Evolutionary conservation across 352 stramenopile genomes (phyloP), one percentile per base, ranked within the genome.

Genomic region (Albugo candida): DNA sequence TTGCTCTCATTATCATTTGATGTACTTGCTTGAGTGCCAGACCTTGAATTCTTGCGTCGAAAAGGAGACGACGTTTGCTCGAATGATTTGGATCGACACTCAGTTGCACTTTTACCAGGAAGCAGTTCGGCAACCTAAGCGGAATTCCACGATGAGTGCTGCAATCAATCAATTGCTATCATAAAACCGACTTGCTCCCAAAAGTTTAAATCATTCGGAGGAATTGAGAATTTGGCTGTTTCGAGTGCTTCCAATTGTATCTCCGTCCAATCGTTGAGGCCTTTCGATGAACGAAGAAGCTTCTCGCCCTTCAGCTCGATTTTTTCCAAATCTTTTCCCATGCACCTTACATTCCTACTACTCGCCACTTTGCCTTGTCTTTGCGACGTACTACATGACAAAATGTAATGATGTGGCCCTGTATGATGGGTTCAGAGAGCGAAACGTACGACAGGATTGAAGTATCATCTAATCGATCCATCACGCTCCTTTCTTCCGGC

Each of bases 31-130:
- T 39, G 38, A 35, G 36, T 37, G 48, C 37, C 13, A 54, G 53
- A 54, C 34, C 62, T 70, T 14, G 55, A 53, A 5, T 21, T 3
- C 10, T 63, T 73, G 10, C 61, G 68, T 1, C 43, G 45, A 13
- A 64, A 65, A 14, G 65, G 64, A 5, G 64, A 77, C 21, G 58
- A 51, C 48, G 81, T 70, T 35, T 64, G 55, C 16, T 73, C 69
- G 17, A 81, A 86, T 5, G 67, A 70, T 48, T 76, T 69, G 0
- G 56, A 49, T 18, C 77, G 69, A 43, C 74, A 86, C 13, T 83
- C 65, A 41, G 60, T 61, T 18, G 69, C 62, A 5, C 54, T 68
- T 51, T 86, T 86, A 2, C 70, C 69, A 0, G 60, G 54, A 17
- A 86, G 67, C 52, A 62, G 65, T 13, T 58, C 53, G 11, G 60